Evolutionary conservation across 768 basidiomycete genomes (phyloP), one percentile per base, ranked within the genome.

Genomic region (Hysterangium stoloniferum): DNA sequence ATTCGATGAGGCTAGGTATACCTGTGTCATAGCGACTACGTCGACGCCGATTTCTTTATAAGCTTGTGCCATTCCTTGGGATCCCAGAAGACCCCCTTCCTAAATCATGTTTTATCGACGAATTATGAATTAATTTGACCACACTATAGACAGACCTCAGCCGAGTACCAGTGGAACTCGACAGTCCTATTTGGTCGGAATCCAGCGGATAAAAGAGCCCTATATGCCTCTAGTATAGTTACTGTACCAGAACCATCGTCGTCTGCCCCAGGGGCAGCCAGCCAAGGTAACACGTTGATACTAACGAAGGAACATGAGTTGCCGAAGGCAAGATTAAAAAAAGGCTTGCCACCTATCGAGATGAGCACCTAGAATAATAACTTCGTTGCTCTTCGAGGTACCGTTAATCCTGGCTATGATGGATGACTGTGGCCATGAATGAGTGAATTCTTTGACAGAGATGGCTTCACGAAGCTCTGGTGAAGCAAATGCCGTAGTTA

Each of bases 41-140:
- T 84, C 80, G 48, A 77, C 75, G 5, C 67, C 69, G 52, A 75
- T 74, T 24, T 68, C 61, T 60, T 78, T 79, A 61, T 95, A 95
- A 54, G 77, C 75, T 57, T 73, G 68, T 3, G 74, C 77, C 51
- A 81, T 68, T 5, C 76, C 79, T 54, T 77, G 75, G 32, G 87
- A 91, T 33, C 92, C 92, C 48, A 91, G 78, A 28, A 90, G 75
- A 9, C 89, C 88, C 45, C 79, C 84, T 68, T 90, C 87, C 86
- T 86, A 56, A 15, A 56, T n/a, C n/a, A n/a, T n/a, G n/a, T n/a
- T n/a, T n/a, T n/a, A n/a, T n/a, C n/a, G 42, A 34, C 25, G 52
- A 32, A 38, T 33, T 52, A n/a, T 55, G 31, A 20, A 41, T 8
- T 41, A 12, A 11, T 45, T 29, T 13, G 33, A 4, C 25, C n/a